These are phyloP conservation scores for Aspergillus carbonarius DNA, from an alignment of 2,329 filamentous ascomycete species.

Conservation along the genomic window DNA sequence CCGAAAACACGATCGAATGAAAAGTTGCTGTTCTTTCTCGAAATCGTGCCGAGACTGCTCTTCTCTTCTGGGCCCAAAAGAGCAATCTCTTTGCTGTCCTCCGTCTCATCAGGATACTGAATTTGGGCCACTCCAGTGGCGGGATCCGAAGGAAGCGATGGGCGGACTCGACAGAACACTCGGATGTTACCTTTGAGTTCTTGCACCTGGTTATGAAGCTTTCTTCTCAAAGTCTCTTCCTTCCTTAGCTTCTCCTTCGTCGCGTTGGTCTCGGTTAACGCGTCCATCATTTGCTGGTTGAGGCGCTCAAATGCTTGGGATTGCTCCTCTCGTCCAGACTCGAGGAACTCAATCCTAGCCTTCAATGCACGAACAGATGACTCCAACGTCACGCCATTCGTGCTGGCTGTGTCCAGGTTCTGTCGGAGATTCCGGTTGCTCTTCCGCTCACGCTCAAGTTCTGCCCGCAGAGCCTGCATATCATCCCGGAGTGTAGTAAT, in stretches of 20 bases:
- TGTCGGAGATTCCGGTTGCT: constrained; percentile 59
- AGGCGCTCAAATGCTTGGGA: constrained; percentile 81
- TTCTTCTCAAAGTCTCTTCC: constrained; percentile 85
- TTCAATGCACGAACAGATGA: constrained; percentile 72
- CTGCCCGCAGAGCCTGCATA: constrained; percentile 43
- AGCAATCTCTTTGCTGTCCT: constrained; percentile 83
- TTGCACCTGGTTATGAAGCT: constrained; percentile 96
- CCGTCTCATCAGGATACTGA: constrained; percentile 72
- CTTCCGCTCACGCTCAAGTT: constrained; percentile 62
- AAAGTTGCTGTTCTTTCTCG: constrained; percentile 78
- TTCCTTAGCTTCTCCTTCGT: constrained; percentile 80
- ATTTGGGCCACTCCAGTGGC: constrained; percentile 69
- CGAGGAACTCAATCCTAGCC: constrained; percentile 82
- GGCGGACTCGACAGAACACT: constrained; percentile 94
- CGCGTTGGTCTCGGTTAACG: constrained; percentile 65
- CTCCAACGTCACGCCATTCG: constrained; percentile 67
- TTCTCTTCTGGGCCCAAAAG: constrained; percentile 80
- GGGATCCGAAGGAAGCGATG: constrained; percentile 60
- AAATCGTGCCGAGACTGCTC: constrained; percentile 73
- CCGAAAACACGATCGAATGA: constrained; percentile 92
- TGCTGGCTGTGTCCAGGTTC: constrained; percentile 60
- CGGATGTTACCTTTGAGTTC: constrained; percentile 98
- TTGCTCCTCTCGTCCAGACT: constrained; percentile 85
- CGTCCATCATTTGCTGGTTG: constrained; percentile 76
- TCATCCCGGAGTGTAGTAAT: constrained; percentile 45